Evolutionary conservation across 257 asterid genomes (phyloP).

Genomic region (Ilex aquifolium): DNA sequence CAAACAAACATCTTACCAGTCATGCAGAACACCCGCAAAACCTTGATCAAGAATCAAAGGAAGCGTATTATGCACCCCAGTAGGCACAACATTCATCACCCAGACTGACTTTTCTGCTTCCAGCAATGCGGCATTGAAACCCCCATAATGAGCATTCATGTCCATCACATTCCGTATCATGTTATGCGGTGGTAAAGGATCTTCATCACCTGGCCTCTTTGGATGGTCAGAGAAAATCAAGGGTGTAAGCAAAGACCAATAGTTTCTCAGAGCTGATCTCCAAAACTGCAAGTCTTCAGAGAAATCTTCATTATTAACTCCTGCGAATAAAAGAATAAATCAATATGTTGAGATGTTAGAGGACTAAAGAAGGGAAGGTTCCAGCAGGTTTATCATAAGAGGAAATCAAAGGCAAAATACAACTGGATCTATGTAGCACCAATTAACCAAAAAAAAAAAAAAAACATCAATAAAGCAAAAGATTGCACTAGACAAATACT

Average conservation of each 20-base stretch:
- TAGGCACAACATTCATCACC: constrained; percentile 94
- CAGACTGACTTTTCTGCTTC: constrained; percentile 75
- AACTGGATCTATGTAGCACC: not conserved
- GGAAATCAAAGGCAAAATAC: no score
- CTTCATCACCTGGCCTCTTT: constrained; percentile 4
- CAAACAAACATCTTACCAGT: constrained; percentile 53
- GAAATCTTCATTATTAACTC: constrained; percentile 67
- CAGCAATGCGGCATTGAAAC: constrained; percentile 60
- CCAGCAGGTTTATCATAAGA: no score
- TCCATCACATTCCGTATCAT: constrained; percentile 97
- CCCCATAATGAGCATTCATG: constrained; percentile 87
- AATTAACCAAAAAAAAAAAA: not conserved
- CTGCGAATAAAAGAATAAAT: constrained; percentile 22
- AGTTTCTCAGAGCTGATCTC: constrained; percentile 69
- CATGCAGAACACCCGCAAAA: constrained; percentile 73
- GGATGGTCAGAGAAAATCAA: constrained; percentile 41
- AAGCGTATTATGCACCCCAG: constrained; percentile 57
- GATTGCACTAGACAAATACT: constrained; percentile 11
- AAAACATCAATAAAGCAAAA: not conserved
- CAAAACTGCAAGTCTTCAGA: constrained; percentile 63
- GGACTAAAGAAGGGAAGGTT: not conserved
- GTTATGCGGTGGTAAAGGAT: constrained; percentile 83
- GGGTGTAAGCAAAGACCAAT: constrained; percentile 96
- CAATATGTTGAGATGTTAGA: not conserved
- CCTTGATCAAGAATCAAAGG: constrained; percentile 74